Evolutionary conservation across 495 filamentous ascomycete genomes (phyloP), one percentile per base, ranked within the genome.

Genomic region (Penicillium pulvis): DNA sequence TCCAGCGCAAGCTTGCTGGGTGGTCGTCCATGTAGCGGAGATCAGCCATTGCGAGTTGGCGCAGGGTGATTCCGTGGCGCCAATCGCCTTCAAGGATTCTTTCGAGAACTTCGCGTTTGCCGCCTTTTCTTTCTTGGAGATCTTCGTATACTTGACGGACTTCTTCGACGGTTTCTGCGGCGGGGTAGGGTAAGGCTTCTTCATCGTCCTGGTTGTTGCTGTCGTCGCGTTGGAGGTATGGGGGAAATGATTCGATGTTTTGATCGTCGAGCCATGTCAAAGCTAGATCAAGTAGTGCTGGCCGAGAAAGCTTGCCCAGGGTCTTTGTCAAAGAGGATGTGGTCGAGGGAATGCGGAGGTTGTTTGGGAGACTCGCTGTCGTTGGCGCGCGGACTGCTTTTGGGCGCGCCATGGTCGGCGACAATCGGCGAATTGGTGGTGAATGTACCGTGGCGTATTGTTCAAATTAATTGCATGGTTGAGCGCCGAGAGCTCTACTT

Each of bases 41-140:
- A 62, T 95, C 91, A 16, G 87, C 86, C 81, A 91, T 92, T 48
- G 89, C 90, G 4, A 93, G 76, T 66, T 92, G 89, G 59, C 88
- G 90, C 16, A 96, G 72, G 1, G 82, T 87, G 20, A 95, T 75
- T 1, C 91, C 91, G 51, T 85, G 80, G 20, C 90, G 79, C 90
- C 91, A 96, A 68, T 96, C 91, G 44, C 89, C 89, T 56, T 92
- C 87, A 0, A 89, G 62, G 41, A 96, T 87, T 30, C 90, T 81
- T 63, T 91, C 89, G 7, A 90, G 75, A 5, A 93, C 81, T 66
- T 96, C 91, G 47, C 85, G 79, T 61, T 87, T 90, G 10, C 81
- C 83, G 4, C 89, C 89, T 64, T 87, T 92, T 23, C 83, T 74
- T 9, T 72, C 70, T 36, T 75, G 74, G 0, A 85, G 63, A 20